Conservation (phyloP, 164 flowering plant genomes). For the Vitis cinerea region DNA sequence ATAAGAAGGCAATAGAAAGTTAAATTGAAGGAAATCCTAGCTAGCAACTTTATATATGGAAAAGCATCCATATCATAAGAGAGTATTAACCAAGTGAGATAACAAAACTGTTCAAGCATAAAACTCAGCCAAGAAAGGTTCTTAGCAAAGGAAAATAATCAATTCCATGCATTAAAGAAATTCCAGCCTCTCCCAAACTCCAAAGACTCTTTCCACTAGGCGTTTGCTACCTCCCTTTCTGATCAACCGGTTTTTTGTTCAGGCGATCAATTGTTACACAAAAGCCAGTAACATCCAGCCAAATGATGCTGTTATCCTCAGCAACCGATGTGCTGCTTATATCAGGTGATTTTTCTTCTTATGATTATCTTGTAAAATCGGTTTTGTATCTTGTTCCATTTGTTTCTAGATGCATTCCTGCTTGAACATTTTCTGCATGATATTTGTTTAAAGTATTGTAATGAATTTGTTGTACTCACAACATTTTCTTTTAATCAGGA, state of each 20-base stretch:
- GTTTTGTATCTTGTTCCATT: background rate
- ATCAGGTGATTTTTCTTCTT: slow-evolving; percentile 48
- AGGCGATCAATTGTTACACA: slow-evolving; percentile 77
- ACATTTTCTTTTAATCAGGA: slow-evolving; percentile 39
- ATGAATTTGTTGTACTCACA: slow-evolving; percentile 6
- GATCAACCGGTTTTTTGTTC: slow-evolving; percentile 13
- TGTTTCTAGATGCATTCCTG: slow-evolving; percentile 1
- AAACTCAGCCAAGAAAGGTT: too few species aligned
- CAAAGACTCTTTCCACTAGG: background rate
- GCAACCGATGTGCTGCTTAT: slow-evolving; percentile 78
- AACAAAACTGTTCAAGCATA: too few species aligned
- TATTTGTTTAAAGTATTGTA: background rate
- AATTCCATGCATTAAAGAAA: too few species aligned
- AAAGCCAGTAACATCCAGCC: slow-evolving; percentile 73
- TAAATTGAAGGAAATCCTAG: too few species aligned
- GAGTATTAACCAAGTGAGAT: too few species aligned
- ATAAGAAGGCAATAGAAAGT: too few species aligned
- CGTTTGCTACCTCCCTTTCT: background rate
- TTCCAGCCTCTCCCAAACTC: background rate
- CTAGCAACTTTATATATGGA: too few species aligned
- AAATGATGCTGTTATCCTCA: slow-evolving; percentile 67
- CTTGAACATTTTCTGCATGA: background rate
- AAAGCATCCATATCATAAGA: too few species aligned
- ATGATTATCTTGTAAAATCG: background rate
- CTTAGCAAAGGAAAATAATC: too few species aligned